These are phyloP conservation scores for Schwanniomyces yamadae DNA, from an alignment of 805 yeast species.

Conservation along the genomic window DNA sequence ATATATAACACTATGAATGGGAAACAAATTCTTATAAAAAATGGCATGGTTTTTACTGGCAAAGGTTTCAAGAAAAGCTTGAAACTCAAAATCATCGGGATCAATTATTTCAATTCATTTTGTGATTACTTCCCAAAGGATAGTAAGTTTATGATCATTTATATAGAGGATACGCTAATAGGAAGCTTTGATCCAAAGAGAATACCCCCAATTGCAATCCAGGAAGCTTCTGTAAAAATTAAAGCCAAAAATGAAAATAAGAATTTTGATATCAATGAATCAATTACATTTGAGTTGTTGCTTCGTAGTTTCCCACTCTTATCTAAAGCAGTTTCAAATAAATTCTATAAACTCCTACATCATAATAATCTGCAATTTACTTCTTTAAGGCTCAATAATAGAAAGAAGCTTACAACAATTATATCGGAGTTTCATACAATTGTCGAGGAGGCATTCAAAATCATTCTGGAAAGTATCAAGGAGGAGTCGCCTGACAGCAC, in stretches of 20 bases:
- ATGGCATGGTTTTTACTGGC: conserved; percentile 53
- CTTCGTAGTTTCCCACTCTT: conserved; percentile 39
- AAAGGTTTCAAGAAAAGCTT: conserved; percentile 55
- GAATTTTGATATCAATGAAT: conserved; percentile 1
- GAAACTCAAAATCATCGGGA: conserved; percentile 42
- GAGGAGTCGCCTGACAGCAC: conserved; percentile 35
- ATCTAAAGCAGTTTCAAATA: conserved; percentile 38
- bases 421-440: conserved; percentile 31
- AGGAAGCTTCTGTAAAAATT: not conserved
- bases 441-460: conserved; percentile 33
- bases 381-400: conserved; percentile 27
- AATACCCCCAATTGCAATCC: not conserved
- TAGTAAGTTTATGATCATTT: conserved; percentile 53
- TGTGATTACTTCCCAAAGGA: conserved; percentile 61
- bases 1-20: conserved; percentile 55
- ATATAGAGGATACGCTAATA: conserved; percentile 55
- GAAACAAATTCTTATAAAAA: conserved; percentile 54
- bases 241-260: not conserved
- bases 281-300: conserved; percentile 35
- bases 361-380: conserved; percentile 37
- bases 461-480: conserved; percentile 39
- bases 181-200: conserved; percentile 31
- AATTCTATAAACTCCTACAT: conserved; percentile 39
- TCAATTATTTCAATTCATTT: conserved; percentile 52
- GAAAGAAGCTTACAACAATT: conserved; percentile 25